Conservation (phyloP, 2,329 filamentous ascomycete genomes). For the Sporothrix phasma region DNA sequence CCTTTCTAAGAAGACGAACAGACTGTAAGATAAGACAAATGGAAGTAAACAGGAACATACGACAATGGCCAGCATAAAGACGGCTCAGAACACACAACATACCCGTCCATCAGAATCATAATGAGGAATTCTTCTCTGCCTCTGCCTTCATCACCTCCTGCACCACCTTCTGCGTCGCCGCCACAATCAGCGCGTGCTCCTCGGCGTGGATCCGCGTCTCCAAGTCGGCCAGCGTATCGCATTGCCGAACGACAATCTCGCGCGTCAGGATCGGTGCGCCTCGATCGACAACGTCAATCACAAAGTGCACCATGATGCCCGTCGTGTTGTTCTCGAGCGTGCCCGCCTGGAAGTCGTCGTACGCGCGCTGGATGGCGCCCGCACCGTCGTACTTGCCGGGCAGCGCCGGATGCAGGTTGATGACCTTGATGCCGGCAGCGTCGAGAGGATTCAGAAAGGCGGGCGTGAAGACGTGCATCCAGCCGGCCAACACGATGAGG, state of each 20-base stretch:
- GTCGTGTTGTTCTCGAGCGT: constrained; percentile 59
- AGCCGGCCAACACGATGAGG: constrained; percentile 72
- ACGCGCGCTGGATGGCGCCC: constrained; percentile 68
- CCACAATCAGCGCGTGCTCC: constrained; percentile 72
- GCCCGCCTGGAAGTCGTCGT: constrained; percentile 55
- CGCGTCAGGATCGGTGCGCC: constrained; percentile 61
- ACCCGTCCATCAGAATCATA: not conserved
- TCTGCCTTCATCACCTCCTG: constrained; percentile 27
- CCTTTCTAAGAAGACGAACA: not conserved
- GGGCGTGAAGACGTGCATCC: constrained; percentile 72
- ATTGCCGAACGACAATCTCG: constrained; percentile 56
- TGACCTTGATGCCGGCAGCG: constrained; percentile 53
- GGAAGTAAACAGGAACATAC: not conserved
- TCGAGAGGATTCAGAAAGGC: constrained; percentile 61
- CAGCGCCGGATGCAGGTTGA: constrained; percentile 73
- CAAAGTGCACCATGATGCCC: constrained; percentile 85
- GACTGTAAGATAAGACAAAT: not conserved
- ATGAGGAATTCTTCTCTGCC: constrained; percentile 4
- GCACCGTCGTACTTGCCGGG: constrained; percentile 68
- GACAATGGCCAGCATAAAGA: not conserved
- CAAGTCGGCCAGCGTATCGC: constrained; percentile 55
- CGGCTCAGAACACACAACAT: not conserved
- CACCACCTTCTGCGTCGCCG: constrained; percentile 50
- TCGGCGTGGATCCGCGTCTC: constrained; percentile 62
- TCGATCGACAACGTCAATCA: constrained; percentile 69